These are phyloP conservation scores for Clohesyomyces aquaticus DNA, from an alignment of 495 filamentous ascomycete genomes.

Conservation along the genomic window DNA sequence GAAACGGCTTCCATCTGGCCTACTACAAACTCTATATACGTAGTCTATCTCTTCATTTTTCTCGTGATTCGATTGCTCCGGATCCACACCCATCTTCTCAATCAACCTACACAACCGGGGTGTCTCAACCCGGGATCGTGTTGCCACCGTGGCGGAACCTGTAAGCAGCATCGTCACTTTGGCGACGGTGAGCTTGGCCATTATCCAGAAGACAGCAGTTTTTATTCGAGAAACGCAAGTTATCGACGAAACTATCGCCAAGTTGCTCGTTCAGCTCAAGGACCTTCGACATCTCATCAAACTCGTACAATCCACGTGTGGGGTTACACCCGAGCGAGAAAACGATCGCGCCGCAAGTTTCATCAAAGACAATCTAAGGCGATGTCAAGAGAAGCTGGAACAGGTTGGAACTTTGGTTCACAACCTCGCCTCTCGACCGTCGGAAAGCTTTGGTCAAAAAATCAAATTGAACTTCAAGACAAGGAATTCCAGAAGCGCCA, in stretches of 20 bases:
- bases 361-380: neutral
- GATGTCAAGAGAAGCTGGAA: neutral
- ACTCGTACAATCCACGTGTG: constrained; percentile 5
- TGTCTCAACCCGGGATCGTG: too few species aligned
- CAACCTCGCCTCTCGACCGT: neutral
- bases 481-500: neutral
- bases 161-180: constrained; percentile 5
- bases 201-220: neutral
- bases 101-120: neutral
- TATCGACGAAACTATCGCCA: neutral
- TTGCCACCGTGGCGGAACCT: constrained; percentile 9
- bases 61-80: too few species aligned
- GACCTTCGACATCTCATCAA: constrained; percentile 7
- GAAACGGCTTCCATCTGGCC: too few species aligned
- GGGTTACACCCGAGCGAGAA: neutral
- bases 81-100: neutral
- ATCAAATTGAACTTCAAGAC: constrained; percentile 2
- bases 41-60: too few species aligned
- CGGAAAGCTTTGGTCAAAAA: constrained; percentile 9
- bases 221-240: constrained; percentile 9
- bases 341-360: neutral
- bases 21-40: too few species aligned
- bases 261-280: neutral
- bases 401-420: neutral
- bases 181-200: neutral